A percentile compares a stretch with the other conserved stretches of the same genome.
phyloP scores from a whole-genome alignment of 371 early-diverging fungal species.

The Choanephora cucurbitarum region DNA sequence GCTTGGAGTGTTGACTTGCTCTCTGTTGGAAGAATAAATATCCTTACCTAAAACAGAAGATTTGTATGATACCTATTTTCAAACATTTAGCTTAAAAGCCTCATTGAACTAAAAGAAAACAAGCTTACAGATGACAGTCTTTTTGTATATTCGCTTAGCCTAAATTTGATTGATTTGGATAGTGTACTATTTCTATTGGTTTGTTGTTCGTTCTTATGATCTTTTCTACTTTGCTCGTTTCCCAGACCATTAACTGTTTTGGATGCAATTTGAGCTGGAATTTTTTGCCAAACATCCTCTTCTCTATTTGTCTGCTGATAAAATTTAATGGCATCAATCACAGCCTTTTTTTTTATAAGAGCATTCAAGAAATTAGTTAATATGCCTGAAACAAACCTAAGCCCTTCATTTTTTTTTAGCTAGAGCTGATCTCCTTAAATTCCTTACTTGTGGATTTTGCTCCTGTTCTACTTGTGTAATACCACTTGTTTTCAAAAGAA shows the following conservation, averaged over 20 bases:
- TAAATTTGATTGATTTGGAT: slow-evolving; percentile 17
- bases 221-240: background rate
- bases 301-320: slow-evolving; percentile 26
- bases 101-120: no score
- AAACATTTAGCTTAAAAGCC: no score
- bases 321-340: slow-evolving; percentile 33
- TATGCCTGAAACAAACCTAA: no score
- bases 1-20: no score
- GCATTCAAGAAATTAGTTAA: background rate
- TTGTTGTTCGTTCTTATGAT: no score
- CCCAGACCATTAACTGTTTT: background rate
- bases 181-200: background rate
- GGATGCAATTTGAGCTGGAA: slow-evolving; percentile 13
- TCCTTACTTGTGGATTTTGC: slow-evolving; percentile 29
- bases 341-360: slow-evolving; percentile 29
- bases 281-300: slow-evolving; percentile 36
- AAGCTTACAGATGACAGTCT: slow-evolving; percentile 16
- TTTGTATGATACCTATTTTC: no score
- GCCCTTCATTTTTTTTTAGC: slow-evolving; percentile 3
- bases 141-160: slow-evolving; percentile 19
- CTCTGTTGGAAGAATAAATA: no score
- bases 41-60: no score
- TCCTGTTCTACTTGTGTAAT: slow-evolving; percentile 32
- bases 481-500: slow-evolving; percentile 27
- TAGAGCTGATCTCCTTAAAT: background rate